Percentiles rank a stretch among this genome's conserved stretches.
Evolutionary conservation across 2,329 filamentous ascomycete genomes (phyloP).

Genomic region (Nemania sp.): DNA sequence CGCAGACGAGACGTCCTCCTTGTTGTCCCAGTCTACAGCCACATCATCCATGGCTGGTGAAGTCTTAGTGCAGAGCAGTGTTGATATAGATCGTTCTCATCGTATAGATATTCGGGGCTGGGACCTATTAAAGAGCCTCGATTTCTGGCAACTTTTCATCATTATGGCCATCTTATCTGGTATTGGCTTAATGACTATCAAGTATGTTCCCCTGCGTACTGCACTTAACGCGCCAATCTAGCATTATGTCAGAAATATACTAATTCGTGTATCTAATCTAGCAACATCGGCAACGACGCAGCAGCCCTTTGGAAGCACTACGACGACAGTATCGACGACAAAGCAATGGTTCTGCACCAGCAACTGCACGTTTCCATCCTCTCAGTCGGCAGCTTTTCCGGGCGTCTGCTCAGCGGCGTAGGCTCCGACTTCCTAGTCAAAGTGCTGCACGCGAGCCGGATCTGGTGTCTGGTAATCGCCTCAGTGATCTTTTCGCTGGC

Average conservation of each 20-base stretch:
- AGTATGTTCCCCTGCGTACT: slow-evolving; percentile 61
- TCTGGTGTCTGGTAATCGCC: slow-evolving; percentile 87
- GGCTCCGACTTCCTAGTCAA: slow-evolving; percentile 91
- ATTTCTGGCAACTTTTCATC: slow-evolving; percentile 90
- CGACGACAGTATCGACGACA: slow-evolving; percentile 70
- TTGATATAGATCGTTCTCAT: slow-evolving; percentile 74
- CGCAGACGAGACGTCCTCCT: slow-evolving; percentile 76
- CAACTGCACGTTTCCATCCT: slow-evolving; percentile 92
- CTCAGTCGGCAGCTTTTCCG: slow-evolving; percentile 84
- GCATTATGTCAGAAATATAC: not conserved
- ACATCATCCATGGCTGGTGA: slow-evolving; percentile 53
- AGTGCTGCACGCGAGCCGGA: slow-evolving; percentile 74
- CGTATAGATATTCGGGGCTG: slow-evolving; percentile 90
- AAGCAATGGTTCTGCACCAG: slow-evolving; percentile 79
- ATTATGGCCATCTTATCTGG: slow-evolving; percentile 91
- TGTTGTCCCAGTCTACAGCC: slow-evolving; percentile 68
- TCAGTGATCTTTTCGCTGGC: slow-evolving; percentile 76
- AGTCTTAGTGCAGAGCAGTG: slow-evolving; percentile 58
- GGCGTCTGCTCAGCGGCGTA: slow-evolving; percentile 79
- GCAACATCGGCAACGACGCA: slow-evolving; percentile 91
- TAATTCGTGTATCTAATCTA: slow-evolving; percentile 42
- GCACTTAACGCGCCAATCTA: not conserved
- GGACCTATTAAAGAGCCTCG: slow-evolving; percentile 67
- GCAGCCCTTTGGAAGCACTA: slow-evolving; percentile 88
- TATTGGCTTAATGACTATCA: slow-evolving; percentile 97